Evolutionary conservation across 352 stramenopile species (phyloP).

Genomic region (Halophytophthora batemanensis): DNA sequence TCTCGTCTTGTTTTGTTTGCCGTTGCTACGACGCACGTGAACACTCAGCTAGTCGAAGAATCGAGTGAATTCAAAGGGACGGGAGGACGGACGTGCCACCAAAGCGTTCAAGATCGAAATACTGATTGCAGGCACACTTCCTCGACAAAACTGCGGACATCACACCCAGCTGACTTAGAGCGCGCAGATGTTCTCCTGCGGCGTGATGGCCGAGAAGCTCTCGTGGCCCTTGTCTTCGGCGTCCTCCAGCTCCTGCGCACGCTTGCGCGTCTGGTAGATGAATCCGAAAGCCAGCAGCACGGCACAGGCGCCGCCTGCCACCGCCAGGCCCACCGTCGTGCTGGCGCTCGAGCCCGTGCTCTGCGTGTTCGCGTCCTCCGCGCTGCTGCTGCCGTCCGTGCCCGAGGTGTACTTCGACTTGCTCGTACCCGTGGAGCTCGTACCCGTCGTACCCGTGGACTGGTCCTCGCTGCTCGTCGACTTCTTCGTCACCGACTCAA

Average conservation of each 20-base stretch:
- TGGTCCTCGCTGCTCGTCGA: conserved; percentile 19
- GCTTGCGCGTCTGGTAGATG: conserved; percentile 77
- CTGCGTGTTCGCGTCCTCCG: conserved; percentile 45
- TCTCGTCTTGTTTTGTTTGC: no score
- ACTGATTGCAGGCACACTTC: conserved; percentile 1
- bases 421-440: conserved; percentile 24
- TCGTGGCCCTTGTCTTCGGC: conserved; percentile 47
- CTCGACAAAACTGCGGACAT: no score
- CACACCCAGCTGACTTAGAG: conserved; percentile 26
- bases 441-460: conserved; percentile 10
- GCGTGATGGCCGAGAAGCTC: conserved; percentile 45
- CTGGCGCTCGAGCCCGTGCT: conserved; percentile 2
- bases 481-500: conserved; percentile 1
- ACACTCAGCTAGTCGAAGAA: no score
- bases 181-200: conserved; percentile 44
- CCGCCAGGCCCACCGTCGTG: conserved; percentile 23
- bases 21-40: no score
- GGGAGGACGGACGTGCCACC: conserved; percentile 8
- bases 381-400: conserved; percentile 13
- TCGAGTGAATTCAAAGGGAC: conserved; percentile 8
- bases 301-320: conserved; percentile 30
- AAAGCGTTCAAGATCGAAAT: not conserved
- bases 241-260: conserved; percentile 50
- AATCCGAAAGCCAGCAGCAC: conserved; percentile 64
- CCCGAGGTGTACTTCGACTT: conserved; percentile 20